Conservation (phyloP, 2,329 filamentous ascomycete genomes). For the Zasmidium angulare region DNA sequence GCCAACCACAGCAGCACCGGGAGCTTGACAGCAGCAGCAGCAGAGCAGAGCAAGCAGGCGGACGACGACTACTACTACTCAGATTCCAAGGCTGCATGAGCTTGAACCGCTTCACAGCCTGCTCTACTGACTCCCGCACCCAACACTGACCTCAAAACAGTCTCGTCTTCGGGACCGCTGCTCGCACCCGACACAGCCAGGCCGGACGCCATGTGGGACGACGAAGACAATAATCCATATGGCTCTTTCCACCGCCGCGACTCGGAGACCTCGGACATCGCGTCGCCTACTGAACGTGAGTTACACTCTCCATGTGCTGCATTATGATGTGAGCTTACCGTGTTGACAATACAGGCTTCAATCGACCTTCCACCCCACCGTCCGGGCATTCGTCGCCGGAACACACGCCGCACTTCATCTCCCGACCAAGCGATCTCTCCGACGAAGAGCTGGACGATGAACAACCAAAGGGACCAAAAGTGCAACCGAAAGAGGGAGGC, state of each 20-base stretch:
- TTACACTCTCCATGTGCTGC: constrained; percentile 6
- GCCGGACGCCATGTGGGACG: constrained; percentile 80
- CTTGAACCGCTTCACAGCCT: background rate
- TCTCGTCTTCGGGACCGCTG: background rate
- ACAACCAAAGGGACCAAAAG: constrained; percentile 45
- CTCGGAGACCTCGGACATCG: constrained; percentile 66
- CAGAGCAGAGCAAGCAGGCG: background rate
- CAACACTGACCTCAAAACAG: background rate
- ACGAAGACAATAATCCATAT: constrained; percentile 98
- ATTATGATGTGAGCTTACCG: constrained; percentile 1
- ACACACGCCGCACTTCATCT: constrained; percentile 59
- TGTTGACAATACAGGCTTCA: constrained; percentile 48
- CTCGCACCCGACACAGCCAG: background rate
- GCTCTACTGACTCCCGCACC: background rate
- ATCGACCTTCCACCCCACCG: constrained; percentile 62
- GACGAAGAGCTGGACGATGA: constrained; percentile 59
- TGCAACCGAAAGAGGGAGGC: constrained; percentile 70
- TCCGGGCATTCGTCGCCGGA: constrained; percentile 72
- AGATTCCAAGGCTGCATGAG: background rate
- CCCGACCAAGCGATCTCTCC: constrained; percentile 54
- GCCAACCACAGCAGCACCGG: background rate
- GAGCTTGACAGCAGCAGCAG: background rate
- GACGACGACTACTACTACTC: background rate
- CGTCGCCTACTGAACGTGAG: constrained; percentile 31
- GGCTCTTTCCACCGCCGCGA: constrained; percentile 89